These are phyloP conservation scores for Argentina anserina DNA, from an alignment of 306 rosid genomes.

Conservation along the genomic window DNA sequence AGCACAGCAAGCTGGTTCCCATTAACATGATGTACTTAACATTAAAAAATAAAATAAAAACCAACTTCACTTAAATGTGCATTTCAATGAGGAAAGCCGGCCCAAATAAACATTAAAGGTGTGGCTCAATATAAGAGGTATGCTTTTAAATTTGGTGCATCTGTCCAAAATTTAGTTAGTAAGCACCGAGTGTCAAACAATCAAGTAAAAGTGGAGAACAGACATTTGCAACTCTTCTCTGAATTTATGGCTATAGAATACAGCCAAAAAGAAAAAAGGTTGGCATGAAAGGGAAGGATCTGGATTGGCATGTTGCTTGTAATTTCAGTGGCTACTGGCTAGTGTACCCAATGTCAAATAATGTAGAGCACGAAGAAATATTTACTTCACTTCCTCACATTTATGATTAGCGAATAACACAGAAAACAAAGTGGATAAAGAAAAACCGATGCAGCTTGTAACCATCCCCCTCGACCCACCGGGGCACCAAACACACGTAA, in stretches of 20 bases:
- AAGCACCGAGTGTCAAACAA: background rate
- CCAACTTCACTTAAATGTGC: background rate
- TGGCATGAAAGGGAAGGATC: background rate
- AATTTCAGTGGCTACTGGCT: background rate
- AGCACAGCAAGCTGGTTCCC: background rate
- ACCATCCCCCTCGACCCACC: background rate
- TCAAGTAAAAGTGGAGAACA: background rate
- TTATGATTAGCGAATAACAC: background rate
- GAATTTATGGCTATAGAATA: background rate
- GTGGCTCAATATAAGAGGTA: background rate
- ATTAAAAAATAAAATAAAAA: no score
- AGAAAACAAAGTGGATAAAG: background rate
- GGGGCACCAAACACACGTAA: background rate
- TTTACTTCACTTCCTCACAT: background rate
- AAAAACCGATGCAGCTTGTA: background rate
- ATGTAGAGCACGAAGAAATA: background rate
- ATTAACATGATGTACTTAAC: background rate
- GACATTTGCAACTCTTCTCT: background rate
- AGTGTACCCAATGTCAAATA: background rate
- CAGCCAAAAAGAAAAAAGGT: no score
- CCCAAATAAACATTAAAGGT: background rate
- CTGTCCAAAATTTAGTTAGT: background rate
- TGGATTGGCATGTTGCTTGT: background rate
- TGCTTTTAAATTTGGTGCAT: background rate
- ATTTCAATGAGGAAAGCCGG: background rate